Evolutionary conservation across 2,329 filamentous ascomycete genomes (phyloP).

Genomic region (Colletotrichum godetiae): DNA sequence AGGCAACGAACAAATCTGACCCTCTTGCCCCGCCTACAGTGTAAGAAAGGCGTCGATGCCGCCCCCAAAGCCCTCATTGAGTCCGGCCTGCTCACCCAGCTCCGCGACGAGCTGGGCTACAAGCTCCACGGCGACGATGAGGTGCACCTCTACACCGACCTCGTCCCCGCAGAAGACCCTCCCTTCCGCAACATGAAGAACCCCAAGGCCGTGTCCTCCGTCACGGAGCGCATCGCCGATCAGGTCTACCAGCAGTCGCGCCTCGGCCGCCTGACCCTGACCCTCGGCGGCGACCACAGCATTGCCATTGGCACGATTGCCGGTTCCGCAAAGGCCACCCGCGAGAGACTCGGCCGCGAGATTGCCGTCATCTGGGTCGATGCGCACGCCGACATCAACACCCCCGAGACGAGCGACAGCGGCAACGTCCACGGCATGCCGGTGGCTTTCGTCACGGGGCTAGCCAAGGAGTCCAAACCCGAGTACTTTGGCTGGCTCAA

Average conservation of each 20-base stretch:
- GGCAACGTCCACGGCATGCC: slow-evolving; percentile 99
- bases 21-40: slow-evolving; percentile 58
- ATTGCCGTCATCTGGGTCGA: slow-evolving; percentile 99
- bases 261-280: slow-evolving; percentile 88
- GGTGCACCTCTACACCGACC: slow-evolving; percentile 84
- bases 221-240: slow-evolving; percentile 81
- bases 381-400: slow-evolving; percentile 98
- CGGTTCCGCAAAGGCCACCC: slow-evolving; percentile 86
- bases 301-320: slow-evolving; percentile 95
- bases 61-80: slow-evolving; percentile 91
- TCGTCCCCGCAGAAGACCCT: slow-evolving; percentile 78
- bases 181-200: slow-evolving; percentile 95
- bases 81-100: slow-evolving; percentile 84
- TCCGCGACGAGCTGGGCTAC: slow-evolving; percentile 89
- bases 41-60: slow-evolving; percentile 91
- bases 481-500: slow-evolving; percentile 92
- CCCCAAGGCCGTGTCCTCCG: slow-evolving; percentile 84
- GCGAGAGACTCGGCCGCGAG: slow-evolving; percentile 83
- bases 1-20: slow-evolving; percentile 7
- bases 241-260: slow-evolving; percentile 91
- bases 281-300: slow-evolving; percentile 94
- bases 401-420: slow-evolving; percentile 86
- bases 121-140: slow-evolving; percentile 84
- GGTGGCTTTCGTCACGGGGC: slow-evolving; percentile 87
- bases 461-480: slow-evolving; percentile 79